Percentiles rank a stretch among this genome's conserved stretches.
These are phyloP conservation scores for Eustoma russellianum DNA, from an alignment of 257 asterid genomes.

Conservation along the genomic window DNA sequence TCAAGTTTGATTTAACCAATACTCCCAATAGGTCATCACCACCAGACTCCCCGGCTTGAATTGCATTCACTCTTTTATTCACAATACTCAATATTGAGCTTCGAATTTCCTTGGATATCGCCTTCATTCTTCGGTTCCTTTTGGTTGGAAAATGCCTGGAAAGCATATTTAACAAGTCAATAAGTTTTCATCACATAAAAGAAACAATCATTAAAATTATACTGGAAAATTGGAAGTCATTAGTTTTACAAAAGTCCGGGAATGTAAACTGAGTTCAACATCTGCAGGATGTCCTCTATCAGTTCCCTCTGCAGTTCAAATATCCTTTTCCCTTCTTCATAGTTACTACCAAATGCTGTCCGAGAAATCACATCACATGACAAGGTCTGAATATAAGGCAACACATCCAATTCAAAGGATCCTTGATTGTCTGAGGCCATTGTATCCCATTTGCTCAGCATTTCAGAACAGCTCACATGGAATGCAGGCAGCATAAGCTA, in stretches of 20 bases:
- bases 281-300: constrained; percentile 2
- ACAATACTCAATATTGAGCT: constrained; percentile 25
- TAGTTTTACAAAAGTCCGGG: constrained; percentile 5
- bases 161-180: neutral
- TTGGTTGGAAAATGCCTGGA: constrained; percentile 39
- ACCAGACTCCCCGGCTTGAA: constrained; percentile 28
- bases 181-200: no score
- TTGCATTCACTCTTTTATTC: constrained; percentile 24
- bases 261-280: constrained; percentile 2
- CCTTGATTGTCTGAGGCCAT: constrained; percentile 4
- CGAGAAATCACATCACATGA: constrained; percentile 17
- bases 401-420: constrained; percentile 16
- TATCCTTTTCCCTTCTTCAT: constrained; percentile 17
- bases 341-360: constrained; percentile 17
- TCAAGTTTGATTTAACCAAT: constrained; percentile 2
- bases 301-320: constrained; percentile 11
- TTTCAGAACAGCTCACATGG: constrained; percentile 9
- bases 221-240: neutral
- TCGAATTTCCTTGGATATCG: constrained; percentile 26
- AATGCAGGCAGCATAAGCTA: constrained; percentile 17
- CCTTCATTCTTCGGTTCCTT: constrained; percentile 30
- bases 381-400: constrained; percentile 11
- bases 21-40: constrained; percentile 2
- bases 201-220: neutral
- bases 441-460: constrained; percentile 15